A percentile compares a stretch with the other conserved stretches of the same genome.
Conservation (phyloP, 768 basidiomycete species). For the Suillus alpinus region DNA sequence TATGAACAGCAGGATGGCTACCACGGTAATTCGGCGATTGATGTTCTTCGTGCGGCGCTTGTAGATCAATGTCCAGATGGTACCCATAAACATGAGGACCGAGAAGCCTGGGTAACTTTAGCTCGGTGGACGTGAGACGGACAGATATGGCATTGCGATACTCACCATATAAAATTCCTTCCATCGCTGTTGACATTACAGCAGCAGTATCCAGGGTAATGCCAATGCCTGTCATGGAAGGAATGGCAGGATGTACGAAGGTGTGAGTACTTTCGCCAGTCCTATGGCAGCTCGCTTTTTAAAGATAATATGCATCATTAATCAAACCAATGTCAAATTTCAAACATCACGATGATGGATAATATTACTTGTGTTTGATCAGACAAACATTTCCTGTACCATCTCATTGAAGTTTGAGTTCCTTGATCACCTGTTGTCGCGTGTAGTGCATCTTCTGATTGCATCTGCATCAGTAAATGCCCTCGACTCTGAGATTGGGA, state of each 20-base stretch:
- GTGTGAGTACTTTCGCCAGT: not conserved
- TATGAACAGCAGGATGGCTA: not conserved
- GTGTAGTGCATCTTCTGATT: no score
- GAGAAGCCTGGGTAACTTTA: not conserved
- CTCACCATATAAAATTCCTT: conserved; percentile 3
- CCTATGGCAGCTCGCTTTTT: not conserved
- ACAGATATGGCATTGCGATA: no score
- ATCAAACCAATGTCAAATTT: not conserved
- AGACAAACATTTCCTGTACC: no score
- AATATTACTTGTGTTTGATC: no score
- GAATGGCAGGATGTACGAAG: not conserved
- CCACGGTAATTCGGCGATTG: not conserved
- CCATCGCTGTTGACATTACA: not conserved
- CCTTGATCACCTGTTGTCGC: no score
- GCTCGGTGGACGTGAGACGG: not conserved
- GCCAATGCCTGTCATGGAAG: not conserved
- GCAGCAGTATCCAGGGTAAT: not conserved
- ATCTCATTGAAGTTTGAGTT: no score
- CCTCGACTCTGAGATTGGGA: no score
- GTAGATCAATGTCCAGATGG: conserved; percentile 1
- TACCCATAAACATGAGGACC: conserved; percentile 1
- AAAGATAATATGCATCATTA: not conserved
- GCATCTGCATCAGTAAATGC: no score
- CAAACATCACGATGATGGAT: not conserved
- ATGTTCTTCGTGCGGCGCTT: not conserved